A percentile compares a stretch with the other conserved stretches of the same genome.
Conservation (phyloP, 1,284 basidiomycete genomes). For the Xerocomus amazonicus region DNA sequence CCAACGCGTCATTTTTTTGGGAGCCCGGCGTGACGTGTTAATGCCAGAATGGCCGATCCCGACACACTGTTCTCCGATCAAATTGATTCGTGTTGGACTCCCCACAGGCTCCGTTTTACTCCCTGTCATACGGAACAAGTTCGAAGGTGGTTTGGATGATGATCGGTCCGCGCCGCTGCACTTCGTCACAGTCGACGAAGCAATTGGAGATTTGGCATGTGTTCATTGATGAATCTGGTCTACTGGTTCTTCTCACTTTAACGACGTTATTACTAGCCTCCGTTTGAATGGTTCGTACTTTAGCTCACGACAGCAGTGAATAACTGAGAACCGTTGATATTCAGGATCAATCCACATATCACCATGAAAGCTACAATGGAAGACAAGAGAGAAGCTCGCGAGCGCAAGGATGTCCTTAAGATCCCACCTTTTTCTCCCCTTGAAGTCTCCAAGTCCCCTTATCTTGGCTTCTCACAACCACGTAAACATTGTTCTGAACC, state of each 20-base stretch:
- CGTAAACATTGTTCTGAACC: constrained; percentile 44
- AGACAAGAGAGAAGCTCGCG: constrained; percentile 32
- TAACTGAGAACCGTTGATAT: constrained; percentile 5
- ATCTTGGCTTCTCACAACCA: constrained; percentile 47
- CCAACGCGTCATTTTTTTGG: constrained; percentile 65
- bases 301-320: neutral
- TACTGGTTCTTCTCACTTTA: constrained; percentile 6
- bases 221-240: constrained; percentile 6
- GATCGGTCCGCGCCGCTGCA: constrained; percentile 55
- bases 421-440: constrained; percentile 45
- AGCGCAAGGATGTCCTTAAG: constrained; percentile 35
- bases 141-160: constrained; percentile 25
- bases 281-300: constrained; percentile 55
- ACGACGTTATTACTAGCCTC: constrained; percentile 39
- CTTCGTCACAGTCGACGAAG: constrained; percentile 55
- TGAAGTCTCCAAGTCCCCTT: constrained; percentile 12
- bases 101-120: constrained; percentile 37
- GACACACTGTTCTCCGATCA: constrained; percentile 43
- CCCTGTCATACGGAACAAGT: constrained; percentile 41
- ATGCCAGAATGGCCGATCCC: constrained; percentile 66
- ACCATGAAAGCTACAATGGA: constrained; percentile 31
- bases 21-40: constrained; percentile 49
- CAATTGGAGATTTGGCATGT: constrained; percentile 64
- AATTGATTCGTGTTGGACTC: constrained; percentile 29
- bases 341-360: constrained; percentile 51